Evolutionary conservation across 345 rosid species (phyloP).

Genomic region (Eucalyptus sideroxylon): DNA sequence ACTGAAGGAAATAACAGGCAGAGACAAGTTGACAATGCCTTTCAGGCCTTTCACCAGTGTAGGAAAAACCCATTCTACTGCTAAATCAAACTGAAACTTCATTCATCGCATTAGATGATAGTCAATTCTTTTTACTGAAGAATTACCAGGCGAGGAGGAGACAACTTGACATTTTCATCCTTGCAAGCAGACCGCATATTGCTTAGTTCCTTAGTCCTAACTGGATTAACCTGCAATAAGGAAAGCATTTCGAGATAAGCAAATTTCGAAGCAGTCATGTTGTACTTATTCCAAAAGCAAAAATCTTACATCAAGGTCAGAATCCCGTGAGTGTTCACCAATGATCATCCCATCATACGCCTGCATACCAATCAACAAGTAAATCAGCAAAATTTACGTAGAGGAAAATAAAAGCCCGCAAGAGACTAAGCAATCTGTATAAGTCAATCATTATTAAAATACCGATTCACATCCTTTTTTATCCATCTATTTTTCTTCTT

Average conservation of each 20-base stretch:
- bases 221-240: slow-evolving; percentile 71
- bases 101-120: neutral
- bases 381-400: neutral
- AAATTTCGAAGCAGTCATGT: neutral
- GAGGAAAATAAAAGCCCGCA: neutral
- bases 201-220: slow-evolving; percentile 67
- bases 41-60: neutral
- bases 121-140: neutral
- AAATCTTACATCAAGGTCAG: slow-evolving; percentile 80
- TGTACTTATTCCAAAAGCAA: neutral
- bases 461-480: neutral
- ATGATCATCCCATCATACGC: slow-evolving; percentile 96
- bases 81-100: neutral
- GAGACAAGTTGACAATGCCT: neutral
- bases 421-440: neutral
- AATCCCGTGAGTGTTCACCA: slow-evolving; percentile 94
- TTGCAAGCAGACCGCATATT: slow-evolving; percentile 77
- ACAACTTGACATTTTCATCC: slow-evolving; percentile 81
- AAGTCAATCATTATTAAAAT: neutral
- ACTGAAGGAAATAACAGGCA: neutral
- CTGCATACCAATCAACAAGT: slow-evolving; percentile 25
- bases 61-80: neutral
- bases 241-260: neutral
- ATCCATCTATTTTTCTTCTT: neutral
- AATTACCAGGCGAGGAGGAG: slow-evolving; percentile 90